Base-by-base conservation (phyloP, 73 alveolate genomes). In the Paramecium tetraurelia region DNA sequence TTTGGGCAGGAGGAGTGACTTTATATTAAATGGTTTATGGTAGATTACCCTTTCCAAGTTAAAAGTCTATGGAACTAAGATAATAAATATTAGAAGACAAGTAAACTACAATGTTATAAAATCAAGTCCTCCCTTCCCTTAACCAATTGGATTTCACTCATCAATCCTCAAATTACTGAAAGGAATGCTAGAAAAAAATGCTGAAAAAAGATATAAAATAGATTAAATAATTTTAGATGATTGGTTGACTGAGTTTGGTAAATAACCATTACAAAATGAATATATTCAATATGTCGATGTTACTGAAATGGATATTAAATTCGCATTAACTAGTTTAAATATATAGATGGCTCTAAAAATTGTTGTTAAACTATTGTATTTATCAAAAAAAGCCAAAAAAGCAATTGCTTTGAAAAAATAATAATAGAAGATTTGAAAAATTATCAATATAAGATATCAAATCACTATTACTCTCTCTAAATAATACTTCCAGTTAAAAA, bases 1-100 rank as follows among this genome's bases (percentile, higher is more conserved):
- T 95, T 31, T 95, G 97, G 97, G 97, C 96, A n/a, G 87, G 93
- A 20, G 97, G 97, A 31, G 97, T 93, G 20, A 95, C 96, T 12
- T 89, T 93, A 8, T 95, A 93, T 95, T 85, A 93, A 12, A 93
- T 95, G 95, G 93, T 94, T 16, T 88, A 89, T 80, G 92, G 92
- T 5, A 89, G 85, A 77, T 76, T 95, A 59, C 97, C 97, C 5
- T 95, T 95, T 83, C 58, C 77, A 70, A 38, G 93, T 21, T 86
- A 93, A 40, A 85, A 94, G 16, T 59, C 94, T 14, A 41, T 27
- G 27, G 87, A 89, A 44, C 35, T 89, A 9, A 89, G 87, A 57
- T 50, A 89, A 50, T 43, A 77, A 41, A 89, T 89, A 6, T 69
- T 89, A 43, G 87, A 89, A 46, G 94, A 89, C 40, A 59, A 89